A percentile compares a stretch with the other conserved stretches of the same genome.
Conservation (phyloP, 768 basidiomycete species). For the Agaricus blazei region DNA sequence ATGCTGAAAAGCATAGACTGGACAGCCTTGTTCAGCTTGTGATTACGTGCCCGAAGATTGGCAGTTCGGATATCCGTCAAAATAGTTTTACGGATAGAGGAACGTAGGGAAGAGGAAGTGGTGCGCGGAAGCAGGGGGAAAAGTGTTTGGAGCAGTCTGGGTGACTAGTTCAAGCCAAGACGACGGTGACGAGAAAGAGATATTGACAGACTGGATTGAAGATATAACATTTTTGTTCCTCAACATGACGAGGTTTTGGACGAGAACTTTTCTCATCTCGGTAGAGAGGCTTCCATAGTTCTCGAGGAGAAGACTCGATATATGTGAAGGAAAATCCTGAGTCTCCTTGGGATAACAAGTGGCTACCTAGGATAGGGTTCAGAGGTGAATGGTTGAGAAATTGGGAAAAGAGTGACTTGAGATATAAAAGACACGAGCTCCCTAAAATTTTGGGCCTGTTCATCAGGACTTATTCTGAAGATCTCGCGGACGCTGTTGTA, state of each 20-base stretch:
- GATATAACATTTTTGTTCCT: slow-evolving; percentile 90
- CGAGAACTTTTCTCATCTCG: slow-evolving; percentile 78
- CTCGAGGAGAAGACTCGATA: slow-evolving; percentile 75
- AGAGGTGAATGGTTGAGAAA: neutral
- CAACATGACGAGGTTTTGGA: slow-evolving; percentile 91
- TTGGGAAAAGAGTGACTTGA: slow-evolving; percentile 44
- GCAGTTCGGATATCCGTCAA: slow-evolving; percentile 90
- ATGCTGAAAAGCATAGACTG: slow-evolving; percentile 95
- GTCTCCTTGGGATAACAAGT: slow-evolving; percentile 94
- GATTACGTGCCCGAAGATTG: slow-evolving; percentile 84
- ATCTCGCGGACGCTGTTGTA: slow-evolving; percentile 86
- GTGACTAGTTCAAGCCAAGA: slow-evolving; percentile 1
- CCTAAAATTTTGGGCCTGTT: slow-evolving; percentile 78
- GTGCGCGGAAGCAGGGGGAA: slow-evolving; percentile 96
- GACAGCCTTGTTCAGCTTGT: slow-evolving; percentile 93
- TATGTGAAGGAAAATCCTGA: slow-evolving; percentile 73
- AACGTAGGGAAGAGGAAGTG: slow-evolving; percentile 76
- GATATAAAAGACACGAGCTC: slow-evolving; percentile 91
- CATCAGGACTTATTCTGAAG: slow-evolving; percentile 75
- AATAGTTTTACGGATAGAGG: slow-evolving; percentile 89
- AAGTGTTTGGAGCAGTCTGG: slow-evolving; percentile 82
- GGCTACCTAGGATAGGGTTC: slow-evolving; percentile 51
- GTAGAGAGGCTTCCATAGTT: slow-evolving; percentile 69
- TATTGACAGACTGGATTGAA: slow-evolving; percentile 75
- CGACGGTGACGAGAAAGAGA: neutral